Evolutionary conservation across 805 yeast species (phyloP).

Genomic region (Sungouiella blattae): DNA sequence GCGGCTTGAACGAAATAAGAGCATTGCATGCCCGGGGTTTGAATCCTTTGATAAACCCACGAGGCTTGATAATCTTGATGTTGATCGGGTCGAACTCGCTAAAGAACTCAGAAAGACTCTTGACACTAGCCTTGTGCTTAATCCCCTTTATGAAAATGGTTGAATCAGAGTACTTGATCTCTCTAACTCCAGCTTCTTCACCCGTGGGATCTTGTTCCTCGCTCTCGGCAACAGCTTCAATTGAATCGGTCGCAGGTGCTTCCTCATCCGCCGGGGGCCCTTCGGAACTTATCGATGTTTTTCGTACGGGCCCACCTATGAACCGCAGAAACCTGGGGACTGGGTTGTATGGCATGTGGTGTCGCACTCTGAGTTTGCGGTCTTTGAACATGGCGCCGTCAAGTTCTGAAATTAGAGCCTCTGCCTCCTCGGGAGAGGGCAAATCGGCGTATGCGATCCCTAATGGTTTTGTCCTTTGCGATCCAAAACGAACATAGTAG

Average conservation of each 20-base stretch:
- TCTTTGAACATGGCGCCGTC: conserved; percentile 29
- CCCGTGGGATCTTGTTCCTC: conserved; percentile 1
- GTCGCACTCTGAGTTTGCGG: conserved; percentile 37
- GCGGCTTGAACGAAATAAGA: conserved; percentile 37
- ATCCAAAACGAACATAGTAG: conserved; percentile 47
- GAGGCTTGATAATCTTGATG: conserved; percentile 44
- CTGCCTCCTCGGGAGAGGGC: conserved; percentile 25
- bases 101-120: conserved; percentile 41
- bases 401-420: conserved; percentile 22
- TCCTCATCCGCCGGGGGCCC: neutral
- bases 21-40: conserved; percentile 46
- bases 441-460: conserved; percentile 52
- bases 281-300: neutral
- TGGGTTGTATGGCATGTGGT: conserved; percentile 43
- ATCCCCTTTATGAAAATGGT: conserved; percentile 45
- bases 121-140: conserved; percentile 38
- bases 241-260: neutral
- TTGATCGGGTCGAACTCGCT: conserved; percentile 43
- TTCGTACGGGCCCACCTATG: neutral
- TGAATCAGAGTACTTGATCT: conserved; percentile 30
- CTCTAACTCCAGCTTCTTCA: neutral
- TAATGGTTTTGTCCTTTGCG: conserved; percentile 40
- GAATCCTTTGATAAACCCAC: conserved; percentile 24
- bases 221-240: conserved; percentile 2
- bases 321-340: conserved; percentile 1